Base-by-base conservation (phyloP, 106 monocot species). In the Dactylorhiza incarnata region DNA sequence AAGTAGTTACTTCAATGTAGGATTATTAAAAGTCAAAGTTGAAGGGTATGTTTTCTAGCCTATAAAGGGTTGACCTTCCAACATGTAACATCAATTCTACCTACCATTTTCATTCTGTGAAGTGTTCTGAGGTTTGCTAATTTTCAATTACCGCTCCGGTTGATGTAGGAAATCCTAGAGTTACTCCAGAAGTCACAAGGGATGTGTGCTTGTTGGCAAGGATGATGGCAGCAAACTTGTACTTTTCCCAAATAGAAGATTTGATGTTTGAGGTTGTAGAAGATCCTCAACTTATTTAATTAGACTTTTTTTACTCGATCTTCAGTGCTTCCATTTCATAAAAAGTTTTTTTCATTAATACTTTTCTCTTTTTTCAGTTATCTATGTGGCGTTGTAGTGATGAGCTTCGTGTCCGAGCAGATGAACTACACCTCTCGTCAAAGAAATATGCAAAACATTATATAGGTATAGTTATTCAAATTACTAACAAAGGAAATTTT, bases 341-440 rank as follows among this genome's bases (percentile, higher is more conserved):
- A 29, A 11, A 69, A 45, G n/a, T 69, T 24, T 69, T n/a, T 54
- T 19, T 61, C 43, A 12, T 53, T 19, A 14, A 73, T 73, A 53
- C 9, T 75, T n/a, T 55, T 78, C 51, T 73, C 25, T 49, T 77
- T 37, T 24, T 79, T 58, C 48, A 97, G 96, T 82, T 97, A 49
- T 97, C 96, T n/a, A 97, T 97, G 96, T 97, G 96, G 96, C 96
- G 96, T 14, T 91, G 93, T 75, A 91, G 74, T 75, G 87, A 91
- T 74, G 96, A 93, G 71, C 93, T 97, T 59, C 78, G 89, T 72
- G 48, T 75, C 1, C 83, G 87, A 67, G 96, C 96, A 55, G 77
- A 83, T 75, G 89, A 87, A 75, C 68, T 93, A 37, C 96, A 87
- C 9, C 85, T 65, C 9, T 89, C 91, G 29, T 76, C 87, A 74